Base-by-base conservation (phyloP, 2,329 filamentous ascomycete species). In the Coniochaeta sp. region DNA sequence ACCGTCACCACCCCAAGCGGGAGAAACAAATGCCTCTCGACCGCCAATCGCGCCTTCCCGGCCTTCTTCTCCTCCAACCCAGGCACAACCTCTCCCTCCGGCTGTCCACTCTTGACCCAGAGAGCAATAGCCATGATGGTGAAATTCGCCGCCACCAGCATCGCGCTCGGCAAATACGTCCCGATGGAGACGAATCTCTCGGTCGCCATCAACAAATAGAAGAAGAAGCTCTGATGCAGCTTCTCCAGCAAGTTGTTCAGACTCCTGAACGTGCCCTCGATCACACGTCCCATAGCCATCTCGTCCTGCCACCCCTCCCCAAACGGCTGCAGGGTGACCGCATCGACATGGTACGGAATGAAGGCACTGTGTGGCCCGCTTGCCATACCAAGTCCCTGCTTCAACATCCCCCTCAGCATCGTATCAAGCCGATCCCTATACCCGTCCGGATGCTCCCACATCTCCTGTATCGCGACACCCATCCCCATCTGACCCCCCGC, bases 161-260 rank as follows among this genome's bases (percentile, higher is more conserved):
- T 99, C n/a, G 95, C 95, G 67, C 91, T 96, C 0, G 95, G 95
- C 3, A 99, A 81, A 70, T 99, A 99, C 1, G 93, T 99, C 17
- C 95, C 95, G 64, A 99, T 99, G 74, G 93, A 98, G 67, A 98
- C 95, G 71, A 99, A 99, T 12, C 93, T 87, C 68, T 95, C 90
- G 33, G 88, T 85, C 66, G 96, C 89, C 85, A 98, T 92, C 52
- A 99, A 81, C 58, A 99, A 80, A 73, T 99, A 99, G 77, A 99
- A 98, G 83, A 99, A 99, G 80, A 99, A 99, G 73, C 93, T 97
- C 76, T 99, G 95, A 72, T 99, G 95, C 63, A 99, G 81, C 72
- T 99, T 93, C 76, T 99, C 95, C 34, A 99, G 83, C 61, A 99
- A 77, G 70, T 99, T 99, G 77, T 99, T 99, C 74, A 99, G 78